These are phyloP conservation scores for Citrus sp. DNA, from an alignment of 345 rosid genomes.

Conservation along the genomic window DNA sequence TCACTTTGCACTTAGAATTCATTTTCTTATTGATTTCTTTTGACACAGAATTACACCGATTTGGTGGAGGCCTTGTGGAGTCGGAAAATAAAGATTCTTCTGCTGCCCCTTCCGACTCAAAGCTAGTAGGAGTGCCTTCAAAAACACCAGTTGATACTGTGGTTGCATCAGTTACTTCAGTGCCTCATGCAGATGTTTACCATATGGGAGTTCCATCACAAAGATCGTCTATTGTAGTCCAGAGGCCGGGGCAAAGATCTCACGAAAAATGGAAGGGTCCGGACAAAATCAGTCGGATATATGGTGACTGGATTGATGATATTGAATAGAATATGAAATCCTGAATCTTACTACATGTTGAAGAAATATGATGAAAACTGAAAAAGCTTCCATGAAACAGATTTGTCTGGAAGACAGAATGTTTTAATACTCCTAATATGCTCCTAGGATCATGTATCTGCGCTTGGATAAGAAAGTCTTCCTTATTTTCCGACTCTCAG, in stretches of 20 bases:
- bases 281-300: slow-evolving; percentile 89
- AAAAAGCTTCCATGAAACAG: slow-evolving; percentile 6
- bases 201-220: slow-evolving; percentile 75
- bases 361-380: slow-evolving; percentile 5
- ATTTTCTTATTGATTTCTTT: neutral
- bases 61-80: slow-evolving; percentile 81
- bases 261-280: slow-evolving; percentile 98
- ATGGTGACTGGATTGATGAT: slow-evolving; percentile 98
- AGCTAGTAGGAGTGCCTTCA: slow-evolving; percentile 53
- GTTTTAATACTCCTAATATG: neutral
- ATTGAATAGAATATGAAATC: slow-evolving; percentile 42
- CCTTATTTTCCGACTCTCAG: neutral
- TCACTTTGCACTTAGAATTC: slow-evolving; percentile 6
- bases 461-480: slow-evolving; percentile 7
- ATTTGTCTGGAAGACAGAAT: slow-evolving; percentile 5
- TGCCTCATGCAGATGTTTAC: slow-evolving; percentile 55
- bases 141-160: slow-evolving; percentile 52
- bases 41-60: slow-evolving; percentile 75
- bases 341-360: neutral
- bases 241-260: slow-evolving; percentile 79
- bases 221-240: slow-evolving; percentile 56
- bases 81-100: slow-evolving; percentile 55
- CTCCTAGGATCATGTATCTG: slow-evolving; percentile 9
- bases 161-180: slow-evolving; percentile 40
- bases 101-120: slow-evolving; percentile 47